phyloP scores from a whole-genome alignment of 495 filamentous ascomycete species.

The Trichocladium uniseriatum region DNA sequence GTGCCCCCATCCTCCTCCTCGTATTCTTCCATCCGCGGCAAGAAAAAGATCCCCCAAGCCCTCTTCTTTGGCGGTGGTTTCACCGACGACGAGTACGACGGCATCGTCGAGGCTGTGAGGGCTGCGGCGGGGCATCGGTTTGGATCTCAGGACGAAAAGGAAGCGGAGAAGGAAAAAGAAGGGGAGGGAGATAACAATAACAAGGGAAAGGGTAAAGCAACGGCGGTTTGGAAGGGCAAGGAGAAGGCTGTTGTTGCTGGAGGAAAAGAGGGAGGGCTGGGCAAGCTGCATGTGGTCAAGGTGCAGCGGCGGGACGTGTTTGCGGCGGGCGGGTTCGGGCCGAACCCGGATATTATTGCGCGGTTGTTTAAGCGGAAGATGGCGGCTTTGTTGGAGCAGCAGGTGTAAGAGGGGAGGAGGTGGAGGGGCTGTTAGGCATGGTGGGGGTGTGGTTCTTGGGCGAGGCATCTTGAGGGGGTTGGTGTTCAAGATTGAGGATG shows the following conservation, averaged over 20 bases:
- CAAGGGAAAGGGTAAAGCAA: background rate
- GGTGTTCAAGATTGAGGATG: too few relatives aligned
- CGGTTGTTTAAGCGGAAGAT: conserved; percentile 29
- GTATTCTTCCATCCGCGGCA: too few relatives aligned
- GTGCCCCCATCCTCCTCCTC: too few relatives aligned
- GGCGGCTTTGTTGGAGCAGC: conserved; percentile 8
- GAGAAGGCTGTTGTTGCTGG: too few relatives aligned
- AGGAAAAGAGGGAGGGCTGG: too few relatives aligned
- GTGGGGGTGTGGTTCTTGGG: too few relatives aligned
- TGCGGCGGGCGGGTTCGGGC: conserved; percentile 21
- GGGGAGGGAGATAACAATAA: background rate
- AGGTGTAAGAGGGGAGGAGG: background rate
- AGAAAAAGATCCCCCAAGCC: conserved; percentile 15
- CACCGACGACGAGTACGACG: conserved; percentile 22
- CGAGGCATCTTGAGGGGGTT: too few relatives aligned
- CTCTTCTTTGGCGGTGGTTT: conserved; percentile 25
- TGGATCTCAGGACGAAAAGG: background rate
- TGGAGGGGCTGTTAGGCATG: background rate
- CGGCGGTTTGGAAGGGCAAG: background rate
- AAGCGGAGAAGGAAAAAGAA: background rate
- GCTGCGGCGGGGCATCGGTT: background rate
- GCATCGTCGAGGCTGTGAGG: conserved; percentile 16
- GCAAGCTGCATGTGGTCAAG: conserved; percentile 14
- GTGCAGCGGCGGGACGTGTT: conserved; percentile 25
- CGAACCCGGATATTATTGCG: conserved; percentile 25